Evolutionary conservation across 2,329 filamentous ascomycete genomes (phyloP), one percentile per base, ranked within the genome.

Genomic region (Aspergillus piperis): DNA sequence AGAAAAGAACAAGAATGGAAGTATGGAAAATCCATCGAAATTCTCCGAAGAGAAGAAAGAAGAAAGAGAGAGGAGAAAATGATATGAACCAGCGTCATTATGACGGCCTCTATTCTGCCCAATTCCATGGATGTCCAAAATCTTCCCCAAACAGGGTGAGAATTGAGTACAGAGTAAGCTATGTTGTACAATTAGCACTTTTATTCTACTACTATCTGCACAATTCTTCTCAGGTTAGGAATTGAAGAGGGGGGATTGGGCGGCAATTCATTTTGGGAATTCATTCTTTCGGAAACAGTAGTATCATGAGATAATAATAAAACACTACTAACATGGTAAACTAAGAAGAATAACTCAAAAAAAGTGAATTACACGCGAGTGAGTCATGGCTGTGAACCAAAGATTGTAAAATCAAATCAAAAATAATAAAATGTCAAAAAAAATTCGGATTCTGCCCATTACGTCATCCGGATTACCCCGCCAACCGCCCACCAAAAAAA

Each of bases 391-490:
- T 32, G 23, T 41, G 13, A 27, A 42, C 19, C 5, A 32, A 30
- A 10, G 19, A 25, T 3, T 44, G 11, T 36, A 13, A 36, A 36
- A 36, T 13, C 25, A 27, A 25, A 27, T 27, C 25, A 27, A 27
- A 27, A 27, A 27, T 27, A 27, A 27, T 27, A 32, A 32, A 32
- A 36, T 30, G 27, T 36, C 17, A 52, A 53, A 52, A 15, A 50
- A 53, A 50, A 27, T 57, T 38, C 53, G 21, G 17, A 25, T 53
- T 17, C n/a, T 42, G 25, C 19, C 32, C 5, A 25, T 54, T 59
- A 59, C 57, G 51, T 59, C 57, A 59, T 41, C 39, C 27, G 23
- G 15, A 49, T 38, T 58, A 47, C 57, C 57, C 57, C 57, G 57
- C 57, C 57, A 59, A 59, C 53, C 41, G 39, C 38, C 38, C 39